These are phyloP conservation scores for Murraya koenigii DNA, from an alignment of 345 rosid genomes.

Conservation along the genomic window DNA sequence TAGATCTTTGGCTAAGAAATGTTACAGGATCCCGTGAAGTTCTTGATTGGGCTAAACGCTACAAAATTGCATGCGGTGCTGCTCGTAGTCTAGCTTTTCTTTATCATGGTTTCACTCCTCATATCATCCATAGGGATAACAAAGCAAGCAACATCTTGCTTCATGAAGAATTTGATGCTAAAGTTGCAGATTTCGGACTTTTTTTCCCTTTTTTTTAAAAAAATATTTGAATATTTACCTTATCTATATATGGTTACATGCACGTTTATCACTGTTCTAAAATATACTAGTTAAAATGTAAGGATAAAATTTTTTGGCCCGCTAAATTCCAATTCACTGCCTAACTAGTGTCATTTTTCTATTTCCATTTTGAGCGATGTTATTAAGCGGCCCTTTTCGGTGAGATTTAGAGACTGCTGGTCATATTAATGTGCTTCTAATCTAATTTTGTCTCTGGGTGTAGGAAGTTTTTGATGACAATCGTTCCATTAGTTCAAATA, in stretches of 20 bases:
- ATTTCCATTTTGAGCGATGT: not conserved
- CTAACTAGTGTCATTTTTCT: not conserved
- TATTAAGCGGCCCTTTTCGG: slow-evolving; percentile 1
- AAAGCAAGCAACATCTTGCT: slow-evolving; percentile 89
- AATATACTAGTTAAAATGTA: not conserved
- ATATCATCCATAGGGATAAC: slow-evolving; percentile 88
- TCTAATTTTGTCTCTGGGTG: slow-evolving; percentile 15
- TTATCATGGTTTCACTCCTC: slow-evolving; percentile 85
- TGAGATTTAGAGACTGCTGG: not conserved
- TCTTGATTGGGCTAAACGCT: slow-evolving; percentile 78
- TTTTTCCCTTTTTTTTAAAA: no score
- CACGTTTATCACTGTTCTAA: not conserved
- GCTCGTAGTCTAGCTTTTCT: slow-evolving; percentile 83
- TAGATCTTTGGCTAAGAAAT: slow-evolving; percentile 80
- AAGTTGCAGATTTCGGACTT: slow-evolving; percentile 86
- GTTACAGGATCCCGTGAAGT: slow-evolving; percentile 56
- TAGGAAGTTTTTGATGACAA: slow-evolving; percentile 38
- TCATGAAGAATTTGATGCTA: slow-evolving; percentile 70
- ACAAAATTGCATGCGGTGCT: slow-evolving; percentile 70
- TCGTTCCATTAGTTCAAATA: slow-evolving; percentile 25
- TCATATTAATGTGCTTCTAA: slow-evolving; percentile 14
- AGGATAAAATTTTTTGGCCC: not conserved
- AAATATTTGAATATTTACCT: not conserved
- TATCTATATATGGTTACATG: not conserved
- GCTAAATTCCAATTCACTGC: not conserved